Conservation (phyloP, 768 basidiomycete species). For the Trametes punicea region DNA sequence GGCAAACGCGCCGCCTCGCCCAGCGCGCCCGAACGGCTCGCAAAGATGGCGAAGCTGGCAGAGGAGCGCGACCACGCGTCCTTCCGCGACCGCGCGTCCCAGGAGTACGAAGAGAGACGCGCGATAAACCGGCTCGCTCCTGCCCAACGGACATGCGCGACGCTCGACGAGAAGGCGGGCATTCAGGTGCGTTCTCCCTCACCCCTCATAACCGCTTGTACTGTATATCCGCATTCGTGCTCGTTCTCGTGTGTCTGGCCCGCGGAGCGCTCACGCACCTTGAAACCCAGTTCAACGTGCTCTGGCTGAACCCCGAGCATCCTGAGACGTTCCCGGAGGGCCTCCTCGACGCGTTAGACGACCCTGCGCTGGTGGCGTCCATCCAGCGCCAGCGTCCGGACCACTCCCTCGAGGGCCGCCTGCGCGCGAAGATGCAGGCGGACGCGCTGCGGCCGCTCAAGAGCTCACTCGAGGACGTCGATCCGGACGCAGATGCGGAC, state of each 20-base stretch:
- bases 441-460: conserved; percentile 60
- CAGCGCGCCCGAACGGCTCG: conserved; percentile 55
- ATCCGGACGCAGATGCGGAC: conserved; percentile 20
- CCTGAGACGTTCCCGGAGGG: conserved; percentile 63
- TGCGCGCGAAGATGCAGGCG: conserved; percentile 70
- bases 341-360: conserved; percentile 57
- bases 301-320: conserved; percentile 72
- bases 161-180: conserved; percentile 71
- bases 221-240: too few relatives aligned
- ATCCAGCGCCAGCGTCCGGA: conserved; percentile 22
- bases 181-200: conserved; percentile 52
- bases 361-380: conserved; percentile 29
- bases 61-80: conserved; percentile 52
- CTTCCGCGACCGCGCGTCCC: conserved; percentile 68
- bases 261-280: not conserved
- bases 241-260: too few relatives aligned
- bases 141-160: conserved; percentile 70
- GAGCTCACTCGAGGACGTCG: conserved; percentile 35
- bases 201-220: too few relatives aligned
- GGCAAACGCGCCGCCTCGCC: conserved; percentile 71
- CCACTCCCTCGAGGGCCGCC: conserved; percentile 41
- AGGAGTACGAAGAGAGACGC: conserved; percentile 73
- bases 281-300: conserved; percentile 65
- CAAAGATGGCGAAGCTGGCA: conserved; percentile 67
- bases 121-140: conserved; percentile 68